Evolutionary conservation across 2,329 filamentous ascomycete species (phyloP), one percentile per base, ranked within the genome.

Genomic region (Corynespora cassiicola): DNA sequence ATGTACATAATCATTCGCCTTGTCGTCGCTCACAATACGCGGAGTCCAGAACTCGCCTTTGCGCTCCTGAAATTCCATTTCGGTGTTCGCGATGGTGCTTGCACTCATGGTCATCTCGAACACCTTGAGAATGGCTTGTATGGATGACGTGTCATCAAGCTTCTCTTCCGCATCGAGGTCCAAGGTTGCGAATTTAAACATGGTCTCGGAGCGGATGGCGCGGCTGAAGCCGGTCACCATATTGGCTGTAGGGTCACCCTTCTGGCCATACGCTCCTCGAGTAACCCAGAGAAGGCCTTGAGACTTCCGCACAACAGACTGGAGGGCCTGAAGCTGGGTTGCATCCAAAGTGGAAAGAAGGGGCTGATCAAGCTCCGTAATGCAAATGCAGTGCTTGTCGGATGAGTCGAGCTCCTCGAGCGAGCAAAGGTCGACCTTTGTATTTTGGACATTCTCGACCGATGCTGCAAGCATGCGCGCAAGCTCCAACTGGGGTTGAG

Each of bases 1-100:
- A 32, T 59, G 37, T 1, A 61, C 52, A 21, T 53, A 59, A 7
- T 52, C 39, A 26, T 61, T 61, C 44, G 57, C 33, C 10, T 30
- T 32, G 0, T 39, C 29, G 35, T 61, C 56, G 18, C 54, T 46
- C 7, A 42, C 16, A 30, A 56, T 49, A 3, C 52, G 31, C 11
- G 52, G 52, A 11, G 47, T 54, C 18, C 42, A 45, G 7, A 56
- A 31, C 23, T 30, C 31, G 15, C 50, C 52, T 18, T 39, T 25
- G 14, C 52, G 44, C 21, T 52, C 50, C 40, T 39, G 34, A 29
- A 52, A 56, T 34, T 56, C 52, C 19, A 41, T 47, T 19, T 56
- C 52, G 6, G 38, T 36, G 17, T 31, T 39, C 7, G 25, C 23
- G 14, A 39, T 22, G 7, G 12, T 23, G 15, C 33, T 42, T 7